Evolutionary conservation across 768 basidiomycete species (phyloP).

Genomic region (Boletus speciosus): DNA sequence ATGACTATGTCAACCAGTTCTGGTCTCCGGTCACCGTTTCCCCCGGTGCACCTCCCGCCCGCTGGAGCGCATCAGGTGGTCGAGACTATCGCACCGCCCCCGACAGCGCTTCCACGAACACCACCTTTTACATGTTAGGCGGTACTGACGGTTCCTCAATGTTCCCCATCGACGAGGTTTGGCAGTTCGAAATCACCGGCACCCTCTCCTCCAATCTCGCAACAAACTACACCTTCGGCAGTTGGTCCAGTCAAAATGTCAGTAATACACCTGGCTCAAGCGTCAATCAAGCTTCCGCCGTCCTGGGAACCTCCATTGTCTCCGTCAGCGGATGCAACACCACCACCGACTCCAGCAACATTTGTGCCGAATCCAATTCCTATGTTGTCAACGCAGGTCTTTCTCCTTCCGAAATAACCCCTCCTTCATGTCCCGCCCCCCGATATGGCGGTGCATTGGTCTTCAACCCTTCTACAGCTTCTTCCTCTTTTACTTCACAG

Average conservation of each 20-base stretch:
- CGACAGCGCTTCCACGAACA: constrained; percentile 44
- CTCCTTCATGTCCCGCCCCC: constrained; percentile 60
- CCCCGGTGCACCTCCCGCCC: constrained; percentile 52
- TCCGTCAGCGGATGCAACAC: constrained; percentile 61
- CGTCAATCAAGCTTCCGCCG: constrained; percentile 54
- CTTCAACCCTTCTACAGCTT: constrained; percentile 45
- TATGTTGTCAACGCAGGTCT: constrained; percentile 43
- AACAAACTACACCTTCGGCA: constrained; percentile 41
- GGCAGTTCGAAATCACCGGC: constrained; percentile 68
- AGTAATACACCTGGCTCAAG: constrained; percentile 29
- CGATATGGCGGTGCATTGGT: constrained; percentile 57
- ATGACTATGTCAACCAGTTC: constrained; percentile 70
- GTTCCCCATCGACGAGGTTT: constrained; percentile 60
- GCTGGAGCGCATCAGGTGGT: constrained; percentile 74
- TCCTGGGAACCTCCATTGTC: constrained; percentile 51
- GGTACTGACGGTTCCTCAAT: constrained; percentile 50
- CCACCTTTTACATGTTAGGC: constrained; percentile 72
- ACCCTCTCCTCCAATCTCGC: constrained; percentile 68
- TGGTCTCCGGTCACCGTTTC: constrained; percentile 62
- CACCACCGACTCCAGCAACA: constrained; percentile 34
- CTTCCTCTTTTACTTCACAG: constrained; percentile 58
- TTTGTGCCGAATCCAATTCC: constrained; percentile 59
- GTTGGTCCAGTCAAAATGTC: constrained; percentile 54
- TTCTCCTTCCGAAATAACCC: constrained; percentile 34
- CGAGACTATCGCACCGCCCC: constrained; percentile 52